These are phyloP conservation scores for Chytriomyces sp. DNA, from an alignment of 192 early-diverging fungal genomes.

Conservation along the genomic window DNA sequence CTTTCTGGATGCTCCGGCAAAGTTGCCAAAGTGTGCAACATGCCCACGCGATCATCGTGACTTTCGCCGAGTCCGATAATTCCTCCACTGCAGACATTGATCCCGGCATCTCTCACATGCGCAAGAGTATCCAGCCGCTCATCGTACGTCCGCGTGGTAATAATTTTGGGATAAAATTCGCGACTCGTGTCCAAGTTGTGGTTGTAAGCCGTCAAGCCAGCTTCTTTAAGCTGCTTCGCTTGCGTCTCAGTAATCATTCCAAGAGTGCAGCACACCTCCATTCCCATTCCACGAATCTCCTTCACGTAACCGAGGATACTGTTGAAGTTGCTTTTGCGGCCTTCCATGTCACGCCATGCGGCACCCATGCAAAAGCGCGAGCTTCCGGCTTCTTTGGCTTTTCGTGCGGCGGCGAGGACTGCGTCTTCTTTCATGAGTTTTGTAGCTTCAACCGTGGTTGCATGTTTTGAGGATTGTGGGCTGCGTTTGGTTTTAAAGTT, in stretches of 20 bases:
- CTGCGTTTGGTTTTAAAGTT: constrained; percentile 37
- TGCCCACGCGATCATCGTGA: constrained; percentile 71
- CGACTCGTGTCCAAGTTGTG: constrained; percentile 84
- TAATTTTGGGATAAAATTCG: constrained; percentile 80
- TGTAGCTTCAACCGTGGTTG: constrained; percentile 69
- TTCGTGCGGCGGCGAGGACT: constrained; percentile 71
- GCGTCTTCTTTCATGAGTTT: constrained; percentile 74
- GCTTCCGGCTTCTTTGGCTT: constrained; percentile 76
- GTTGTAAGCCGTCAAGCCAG: constrained; percentile 86
- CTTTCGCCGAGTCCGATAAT: constrained; percentile 84
- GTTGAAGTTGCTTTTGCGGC: constrained; percentile 83
- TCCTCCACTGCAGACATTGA: constrained; percentile 82
- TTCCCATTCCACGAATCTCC: constrained; percentile 80
- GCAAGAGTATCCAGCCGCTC: constrained; percentile 77
- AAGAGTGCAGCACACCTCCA: constrained; percentile 88
- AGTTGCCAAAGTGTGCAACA: constrained; percentile 77
- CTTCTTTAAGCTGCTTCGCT: constrained; percentile 77
- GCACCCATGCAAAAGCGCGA: constrained; percentile 89
- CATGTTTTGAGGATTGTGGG: constrained; percentile 78
- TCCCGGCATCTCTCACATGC: constrained; percentile 75
- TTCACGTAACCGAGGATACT: constrained; percentile 74
- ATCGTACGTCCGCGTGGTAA: constrained; percentile 81
- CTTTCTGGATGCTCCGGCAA: constrained; percentile 75
- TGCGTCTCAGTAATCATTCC: constrained; percentile 80
- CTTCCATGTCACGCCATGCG: constrained; percentile 80